phyloP scores from a whole-genome alignment of 371 early-diverging fungal species.

The Cokeromyces recurvatus region DNA sequence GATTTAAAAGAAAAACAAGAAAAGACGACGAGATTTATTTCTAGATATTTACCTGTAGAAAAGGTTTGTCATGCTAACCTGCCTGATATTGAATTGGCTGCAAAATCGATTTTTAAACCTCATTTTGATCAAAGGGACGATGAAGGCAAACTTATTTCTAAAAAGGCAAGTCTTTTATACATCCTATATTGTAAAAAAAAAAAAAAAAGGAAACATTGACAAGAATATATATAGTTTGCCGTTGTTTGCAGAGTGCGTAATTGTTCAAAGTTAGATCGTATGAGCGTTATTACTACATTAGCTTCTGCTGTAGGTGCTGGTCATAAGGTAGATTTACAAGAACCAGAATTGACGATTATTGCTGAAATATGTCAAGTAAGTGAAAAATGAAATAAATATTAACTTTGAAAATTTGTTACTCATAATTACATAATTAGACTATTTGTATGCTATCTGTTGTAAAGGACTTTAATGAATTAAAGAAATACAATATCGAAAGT shows the following conservation, averaged over 20 bases:
- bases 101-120: slow-evolving; percentile 48
- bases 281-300: slow-evolving; percentile 48
- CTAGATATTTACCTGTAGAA: slow-evolving; percentile 60
- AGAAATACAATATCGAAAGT: slow-evolving; percentile 67
- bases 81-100: slow-evolving; percentile 51
- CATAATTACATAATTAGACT: slow-evolving; percentile 29
- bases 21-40: slow-evolving; percentile 59
- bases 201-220: no score
- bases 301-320: slow-evolving; percentile 49
- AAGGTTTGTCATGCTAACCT: slow-evolving; percentile 57
- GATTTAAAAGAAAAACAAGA: slow-evolving; percentile 53
- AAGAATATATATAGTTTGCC: slow-evolving; percentile 62
- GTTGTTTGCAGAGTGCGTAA: slow-evolving; percentile 63
- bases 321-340: slow-evolving; percentile 61
- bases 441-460: slow-evolving; percentile 74
- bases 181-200: no score
- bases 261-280: slow-evolving; percentile 54
- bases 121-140: slow-evolving; percentile 46
- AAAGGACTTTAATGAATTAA: slow-evolving; percentile 55
- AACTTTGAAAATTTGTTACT: background rate
- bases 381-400: background rate
- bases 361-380: slow-evolving; percentile 69
- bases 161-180: slow-evolving; percentile 25
- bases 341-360: slow-evolving; percentile 60
- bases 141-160: slow-evolving; percentile 29